Base-by-base conservation (phyloP, 495 filamentous ascomycete genomes). In the Poronia punctata region DNA sequence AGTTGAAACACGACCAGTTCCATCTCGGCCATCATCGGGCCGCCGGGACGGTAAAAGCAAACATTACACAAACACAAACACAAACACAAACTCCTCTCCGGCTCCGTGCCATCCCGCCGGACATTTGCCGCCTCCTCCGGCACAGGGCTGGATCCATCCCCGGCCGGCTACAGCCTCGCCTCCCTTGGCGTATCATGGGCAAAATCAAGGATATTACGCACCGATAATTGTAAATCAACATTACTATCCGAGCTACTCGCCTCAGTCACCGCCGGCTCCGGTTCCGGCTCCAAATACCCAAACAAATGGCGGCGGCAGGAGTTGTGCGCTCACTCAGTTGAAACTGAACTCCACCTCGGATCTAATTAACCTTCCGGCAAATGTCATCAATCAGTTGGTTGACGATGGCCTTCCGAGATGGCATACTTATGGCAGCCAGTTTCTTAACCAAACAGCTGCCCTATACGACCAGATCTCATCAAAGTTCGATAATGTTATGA, bases 401-500 rank as follows among this genome's bases (percentile, higher is more conserved):
- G 62, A 65, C 35, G 56, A 64, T 40, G 55, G 56, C 5, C 45
- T 68, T 11, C 49, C 64, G 1, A 43, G 47, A 23, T 66, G 54
- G 54, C 55, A 64, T 38, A 44, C 48, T 5, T 59, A 59, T 28
- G 57, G 59, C 19, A 63, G 56, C 0, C 65, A 71, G 39, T 52
- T 70, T 2, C 41, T 70, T 31, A 63, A 61, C 36, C 65, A 72
- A 43, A 52, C 52, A 12, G 70, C 71, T 14, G 71, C 68, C 5
- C 56, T 82, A 33, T 72, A 61, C 43, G 72, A 82, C 39, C 62
- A 72, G 40, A 71, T 86, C 46, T 67, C 70, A 26, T 54, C 61
- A 26, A 76, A 74, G 36, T 62, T 88, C 30, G 68, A 83, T 55
- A 50, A 72, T 20, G 69, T 85, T 14, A 72, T 86, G 32, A 84